Percentiles rank a stretch among this genome's conserved stretches.
Conservation (phyloP, 2,329 filamentous ascomycete species). For the Colletotrichum tofieldiae region DNA sequence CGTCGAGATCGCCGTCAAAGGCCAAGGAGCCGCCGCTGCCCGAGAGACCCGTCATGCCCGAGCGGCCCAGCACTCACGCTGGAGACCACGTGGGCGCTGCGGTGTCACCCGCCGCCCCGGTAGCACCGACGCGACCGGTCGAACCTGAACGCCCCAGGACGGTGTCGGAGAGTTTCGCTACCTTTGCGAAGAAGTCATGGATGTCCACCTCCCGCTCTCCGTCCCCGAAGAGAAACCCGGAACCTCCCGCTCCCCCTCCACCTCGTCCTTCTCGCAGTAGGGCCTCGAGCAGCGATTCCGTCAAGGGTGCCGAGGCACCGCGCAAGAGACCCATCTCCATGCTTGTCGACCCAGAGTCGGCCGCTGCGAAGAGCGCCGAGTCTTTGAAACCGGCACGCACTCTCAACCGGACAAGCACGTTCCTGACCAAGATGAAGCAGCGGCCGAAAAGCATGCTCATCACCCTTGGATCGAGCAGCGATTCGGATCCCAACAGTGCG, state of each 20-base stretch:
- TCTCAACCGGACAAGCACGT: slow-evolving; percentile 62
- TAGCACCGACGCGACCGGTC: slow-evolving; percentile 44
- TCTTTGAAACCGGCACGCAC: slow-evolving; percentile 56
- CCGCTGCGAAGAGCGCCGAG: slow-evolving; percentile 54
- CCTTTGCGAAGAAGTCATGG: slow-evolving; percentile 68
- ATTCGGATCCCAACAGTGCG: slow-evolving; percentile 58
- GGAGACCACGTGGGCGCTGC: slow-evolving; percentile 37
- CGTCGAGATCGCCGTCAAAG: slow-evolving; percentile 60
- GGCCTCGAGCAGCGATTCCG: slow-evolving; percentile 32
- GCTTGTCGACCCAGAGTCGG: slow-evolving; percentile 45
- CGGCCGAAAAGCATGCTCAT: slow-evolving; percentile 60
- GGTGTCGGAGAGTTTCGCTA: slow-evolving; percentile 64
- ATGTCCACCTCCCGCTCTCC: slow-evolving; percentile 65
- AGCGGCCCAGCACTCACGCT: slow-evolving; percentile 43
- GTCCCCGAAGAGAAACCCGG: slow-evolving; percentile 58
- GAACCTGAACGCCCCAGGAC: slow-evolving; percentile 55
- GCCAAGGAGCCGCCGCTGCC: slow-evolving; percentile 51
- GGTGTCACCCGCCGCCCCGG: slow-evolving; percentile 28
- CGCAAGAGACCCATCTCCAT: slow-evolving; percentile 51
- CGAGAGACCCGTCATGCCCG: slow-evolving; percentile 43
- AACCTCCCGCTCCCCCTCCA: slow-evolving; percentile 41
- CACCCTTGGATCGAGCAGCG: slow-evolving; percentile 55
- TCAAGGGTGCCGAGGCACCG: slow-evolving; percentile 51
- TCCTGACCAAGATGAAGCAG: slow-evolving; percentile 68
- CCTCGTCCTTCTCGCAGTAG: slow-evolving; percentile 42